Evolutionary conservation across 176 grass and related monocot species (phyloP), one percentile per base, ranked within the genome.

Genomic region (Cocos nucifera): DNA sequence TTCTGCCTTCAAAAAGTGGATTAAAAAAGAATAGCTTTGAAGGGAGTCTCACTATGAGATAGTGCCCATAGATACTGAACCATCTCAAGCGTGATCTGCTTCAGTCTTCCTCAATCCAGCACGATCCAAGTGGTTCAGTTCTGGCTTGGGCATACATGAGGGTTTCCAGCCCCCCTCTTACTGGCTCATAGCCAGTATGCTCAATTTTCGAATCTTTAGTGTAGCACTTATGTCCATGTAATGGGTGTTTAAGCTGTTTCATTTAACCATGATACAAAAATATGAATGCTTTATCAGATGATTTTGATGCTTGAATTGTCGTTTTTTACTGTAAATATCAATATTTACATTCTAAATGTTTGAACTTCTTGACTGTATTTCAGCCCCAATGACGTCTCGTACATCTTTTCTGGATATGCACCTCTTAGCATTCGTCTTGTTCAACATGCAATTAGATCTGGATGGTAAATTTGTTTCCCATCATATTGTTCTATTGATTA

Each of bases 401-500:
- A 97, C 63, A 91, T 97, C 68, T 97, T 97, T 86, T 91, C 93
- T 85, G 84, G 93, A 76, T 97, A 97, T 21, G 93, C 87, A 17
- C 93, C 93, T 82, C 87, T 97, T 67, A 97, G 93, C 66, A 97
- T 97, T 71, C 78, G 93, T 21, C 84, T 97, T 66, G 81, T 97
- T 59, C 87, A 97, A 62, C 93, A 97, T 83, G 87, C 92, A 49
- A 83, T 91, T 61, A 84, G 92, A 75, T 90, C 83, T 52, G 92
- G 92, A 82, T 97, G 92, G 92, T 97, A 83, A 70, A 64, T 59
- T 51, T 58, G 17, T 75, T 25, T 18, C 32, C 15, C 17, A 32
- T 27, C 23, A 23, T 52, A 10, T 68, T 60, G 35, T 44, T 44
- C 35, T 12, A 14, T 44, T 44, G 9, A 44, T 44, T 44, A 44